Percentiles rank a stretch among this genome's conserved stretches.
Conservation (phyloP, 2,329 filamentous ascomycete genomes). For the Monosporascus sp. region DNA sequence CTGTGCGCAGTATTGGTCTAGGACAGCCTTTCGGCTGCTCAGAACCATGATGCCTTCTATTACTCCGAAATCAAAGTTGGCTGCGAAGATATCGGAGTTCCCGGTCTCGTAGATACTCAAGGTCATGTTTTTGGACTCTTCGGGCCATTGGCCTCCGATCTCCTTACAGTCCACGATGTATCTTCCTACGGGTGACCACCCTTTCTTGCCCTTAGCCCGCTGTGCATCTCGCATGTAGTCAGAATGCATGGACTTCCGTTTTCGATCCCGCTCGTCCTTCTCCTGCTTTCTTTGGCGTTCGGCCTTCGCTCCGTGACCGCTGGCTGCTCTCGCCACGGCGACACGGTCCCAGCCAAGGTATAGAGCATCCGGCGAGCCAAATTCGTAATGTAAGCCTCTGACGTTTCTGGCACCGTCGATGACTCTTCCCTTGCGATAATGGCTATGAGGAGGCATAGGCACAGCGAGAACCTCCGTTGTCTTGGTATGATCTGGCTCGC, state of each 20-base stretch:
- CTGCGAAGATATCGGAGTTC: slow-evolving; percentile 21
- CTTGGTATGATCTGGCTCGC: slow-evolving; percentile 10
- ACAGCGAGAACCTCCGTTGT: slow-evolving; percentile 9
- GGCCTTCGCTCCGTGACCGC: background rate
- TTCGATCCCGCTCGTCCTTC: background rate
- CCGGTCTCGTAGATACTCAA: slow-evolving; percentile 20
- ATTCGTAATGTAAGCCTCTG: slow-evolving; percentile 5
- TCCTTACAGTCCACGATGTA: slow-evolving; percentile 23
- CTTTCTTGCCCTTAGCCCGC: background rate
- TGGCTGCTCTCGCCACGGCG: slow-evolving; percentile 3
- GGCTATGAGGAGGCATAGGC: slow-evolving; percentile 1
- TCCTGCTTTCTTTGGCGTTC: background rate
- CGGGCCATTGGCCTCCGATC: slow-evolving; percentile 20
- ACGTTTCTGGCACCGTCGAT: slow-evolving; percentile 1
- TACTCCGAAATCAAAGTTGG: slow-evolving; percentile 25
- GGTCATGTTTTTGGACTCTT: slow-evolving; percentile 16
- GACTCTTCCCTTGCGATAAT: background rate
- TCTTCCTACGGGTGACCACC: slow-evolving; percentile 16
- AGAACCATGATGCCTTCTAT: slow-evolving; percentile 25
- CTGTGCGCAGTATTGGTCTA: slow-evolving; percentile 19
- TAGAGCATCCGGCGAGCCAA: slow-evolving; percentile 1
- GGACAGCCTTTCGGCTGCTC: slow-evolving; percentile 15
- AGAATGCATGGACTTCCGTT: slow-evolving; percentile 3
- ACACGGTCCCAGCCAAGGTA: slow-evolving; percentile 10
- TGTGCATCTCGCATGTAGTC: slow-evolving; percentile 6